Conservation (phyloP, 2,329 filamentous ascomycete species). For the Nigrospora sphaerica region DNA sequence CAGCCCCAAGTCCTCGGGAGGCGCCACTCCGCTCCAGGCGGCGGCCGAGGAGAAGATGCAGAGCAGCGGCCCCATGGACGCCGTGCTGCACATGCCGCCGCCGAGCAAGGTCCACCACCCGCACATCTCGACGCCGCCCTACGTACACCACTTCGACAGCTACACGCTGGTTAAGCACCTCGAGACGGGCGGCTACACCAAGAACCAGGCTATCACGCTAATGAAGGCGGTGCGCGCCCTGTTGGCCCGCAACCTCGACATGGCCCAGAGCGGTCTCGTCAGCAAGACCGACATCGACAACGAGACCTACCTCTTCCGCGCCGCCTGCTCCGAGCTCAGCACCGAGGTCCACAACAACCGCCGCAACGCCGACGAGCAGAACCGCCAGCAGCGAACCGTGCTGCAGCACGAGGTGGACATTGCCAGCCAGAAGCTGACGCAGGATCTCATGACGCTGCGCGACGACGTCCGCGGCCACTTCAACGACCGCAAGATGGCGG, state of each 20-base stretch:
- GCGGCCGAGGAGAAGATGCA: slow-evolving; percentile 30
- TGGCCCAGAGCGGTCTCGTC: slow-evolving; percentile 73
- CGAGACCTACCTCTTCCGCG: slow-evolving; percentile 87
- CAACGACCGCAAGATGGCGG: slow-evolving; percentile 89
- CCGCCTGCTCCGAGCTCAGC: slow-evolving; percentile 84
- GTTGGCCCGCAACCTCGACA: slow-evolving; percentile 70
- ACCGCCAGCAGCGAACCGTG: slow-evolving; percentile 75
- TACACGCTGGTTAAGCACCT: slow-evolving; percentile 83
- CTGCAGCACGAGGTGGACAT: slow-evolving; percentile 96
- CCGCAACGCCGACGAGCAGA: slow-evolving; percentile 69
- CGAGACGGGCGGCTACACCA: slow-evolving; percentile 61
- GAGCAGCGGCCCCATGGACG: slow-evolving; percentile 40
- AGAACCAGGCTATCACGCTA: slow-evolving; percentile 68
- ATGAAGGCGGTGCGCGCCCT: slow-evolving; percentile 89
- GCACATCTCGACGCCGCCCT: slow-evolving; percentile 66
- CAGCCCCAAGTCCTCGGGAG: neutral
- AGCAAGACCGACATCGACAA: slow-evolving; percentile 93
- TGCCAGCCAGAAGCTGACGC: slow-evolving; percentile 72
- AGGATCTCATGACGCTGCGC: slow-evolving; percentile 74
- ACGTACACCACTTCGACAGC: slow-evolving; percentile 95
- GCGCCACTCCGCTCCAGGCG: slow-evolving; percentile 19
- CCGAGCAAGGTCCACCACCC: slow-evolving; percentile 31
- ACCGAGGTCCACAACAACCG: slow-evolving; percentile 79
- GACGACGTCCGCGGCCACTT: slow-evolving; percentile 95
- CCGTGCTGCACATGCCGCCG: slow-evolving; percentile 33